Evolutionary conservation across 2,329 filamentous ascomycete genomes (phyloP).

Genomic region (Talaromyces sp.): DNA sequence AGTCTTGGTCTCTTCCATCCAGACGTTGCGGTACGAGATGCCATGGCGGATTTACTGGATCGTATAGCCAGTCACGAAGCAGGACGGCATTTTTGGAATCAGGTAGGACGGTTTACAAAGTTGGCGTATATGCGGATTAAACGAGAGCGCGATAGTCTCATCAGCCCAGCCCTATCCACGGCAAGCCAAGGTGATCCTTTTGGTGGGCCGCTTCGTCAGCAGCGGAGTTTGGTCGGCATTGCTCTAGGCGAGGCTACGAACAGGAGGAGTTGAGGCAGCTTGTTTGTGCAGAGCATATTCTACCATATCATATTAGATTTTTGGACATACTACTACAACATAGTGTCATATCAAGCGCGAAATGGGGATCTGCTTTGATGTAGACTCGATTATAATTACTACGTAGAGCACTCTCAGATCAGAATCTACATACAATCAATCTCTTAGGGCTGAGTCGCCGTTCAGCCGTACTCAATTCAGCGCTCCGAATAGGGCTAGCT

Average conservation of each 20-base stretch:
- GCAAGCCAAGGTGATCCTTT: constrained; percentile 11
- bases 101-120: constrained; percentile 81
- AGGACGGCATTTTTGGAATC: constrained; percentile 87
- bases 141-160: constrained; percentile 49
- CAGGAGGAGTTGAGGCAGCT: constrained; percentile 1
- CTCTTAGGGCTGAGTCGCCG: neutral
- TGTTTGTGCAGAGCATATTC: neutral
- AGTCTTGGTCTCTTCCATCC: constrained; percentile 90
- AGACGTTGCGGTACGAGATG: constrained; percentile 69
- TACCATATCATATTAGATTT: neutral
- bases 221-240: constrained; percentile 34
- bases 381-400: neutral
- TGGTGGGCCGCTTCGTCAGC: constrained; percentile 25
- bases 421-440: neutral
- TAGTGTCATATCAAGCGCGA: neutral
- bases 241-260: constrained; percentile 26
- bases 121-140: constrained; percentile 76
- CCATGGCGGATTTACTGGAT: constrained; percentile 73
- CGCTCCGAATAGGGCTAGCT: no score
- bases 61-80: constrained; percentile 81
- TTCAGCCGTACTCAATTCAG: neutral
- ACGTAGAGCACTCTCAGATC: neutral
- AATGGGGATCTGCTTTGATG: neutral
- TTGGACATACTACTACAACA: neutral
- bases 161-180: constrained; percentile 19